Percentiles rank a stretch among this genome's conserved stretches.
Conservation (phyloP, 331 rosid genomes). For the Rhamnella rubrinervis region DNA sequence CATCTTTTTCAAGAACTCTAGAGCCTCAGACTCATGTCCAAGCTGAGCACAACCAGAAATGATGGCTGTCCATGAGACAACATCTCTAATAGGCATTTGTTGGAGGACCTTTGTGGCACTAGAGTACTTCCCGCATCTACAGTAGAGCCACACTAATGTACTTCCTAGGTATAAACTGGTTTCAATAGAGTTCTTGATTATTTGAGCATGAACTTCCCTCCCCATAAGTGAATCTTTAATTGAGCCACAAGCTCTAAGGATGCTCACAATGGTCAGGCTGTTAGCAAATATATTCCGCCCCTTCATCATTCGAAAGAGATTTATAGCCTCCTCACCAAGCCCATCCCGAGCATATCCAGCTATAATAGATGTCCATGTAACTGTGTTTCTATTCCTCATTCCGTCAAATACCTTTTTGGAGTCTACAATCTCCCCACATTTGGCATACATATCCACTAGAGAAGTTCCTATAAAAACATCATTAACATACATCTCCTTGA, state of each 20-base stretch:
- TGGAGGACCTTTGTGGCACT: constrained; percentile 66
- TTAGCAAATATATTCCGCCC: constrained; percentile 49
- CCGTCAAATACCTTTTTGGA: constrained; percentile 62
- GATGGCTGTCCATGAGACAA: constrained; percentile 91
- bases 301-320: constrained; percentile 65
- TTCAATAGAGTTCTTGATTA: constrained; percentile 42
- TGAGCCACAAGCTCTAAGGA: constrained; percentile 79
- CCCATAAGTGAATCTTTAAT: constrained; percentile 51
- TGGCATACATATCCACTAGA: constrained; percentile 83
- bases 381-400: constrained; percentile 77
- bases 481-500: constrained; percentile 58
- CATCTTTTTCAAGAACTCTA: constrained; percentile 68
- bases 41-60: constrained; percentile 72
- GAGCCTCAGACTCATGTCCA: constrained; percentile 72
- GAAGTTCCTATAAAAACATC: constrained; percentile 82
- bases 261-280: constrained; percentile 64
- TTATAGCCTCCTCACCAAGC: constrained; percentile 68
- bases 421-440: constrained; percentile 61
- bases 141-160: constrained; percentile 88
- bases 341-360: constrained; percentile 89
- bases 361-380: constrained; percentile 91
- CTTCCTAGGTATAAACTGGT: constrained; percentile 57
- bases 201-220: constrained; percentile 82
- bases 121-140: constrained; percentile 62
- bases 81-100: constrained; percentile 75